Conservation (phyloP, 176 grass and related monocot species). For the Ensete ventricosum region DNA sequence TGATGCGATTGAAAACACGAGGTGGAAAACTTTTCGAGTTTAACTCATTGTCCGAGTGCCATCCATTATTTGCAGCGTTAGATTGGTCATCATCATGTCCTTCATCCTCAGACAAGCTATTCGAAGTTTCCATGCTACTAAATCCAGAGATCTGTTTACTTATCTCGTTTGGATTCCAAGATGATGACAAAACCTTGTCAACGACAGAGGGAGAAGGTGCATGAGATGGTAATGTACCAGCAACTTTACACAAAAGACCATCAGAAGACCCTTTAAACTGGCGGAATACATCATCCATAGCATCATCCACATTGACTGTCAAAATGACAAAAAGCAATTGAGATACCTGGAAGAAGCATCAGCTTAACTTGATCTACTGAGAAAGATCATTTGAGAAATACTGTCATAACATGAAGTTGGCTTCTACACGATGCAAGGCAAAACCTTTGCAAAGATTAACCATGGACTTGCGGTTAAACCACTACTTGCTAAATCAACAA, state of each 20-base stretch:
- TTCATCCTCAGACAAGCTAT: conserved; percentile 82
- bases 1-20: conserved; percentile 34
- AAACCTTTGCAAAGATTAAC: background rate
- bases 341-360: background rate
- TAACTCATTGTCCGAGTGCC: conserved; percentile 81
- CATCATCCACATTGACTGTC: conserved; percentile 85
- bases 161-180: conserved; percentile 58
- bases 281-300: conserved; percentile 84
- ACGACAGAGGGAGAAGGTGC: conserved; percentile 24
- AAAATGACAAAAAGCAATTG: conserved; percentile 7
- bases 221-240: conserved; percentile 34
- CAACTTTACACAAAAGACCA: conserved; percentile 43
- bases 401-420: background rate
- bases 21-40: conserved; percentile 46
- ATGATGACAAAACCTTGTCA: conserved; percentile 47
- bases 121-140: conserved; percentile 34
- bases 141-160: conserved; percentile 36
- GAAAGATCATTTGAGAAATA: background rate
- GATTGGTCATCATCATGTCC: conserved; percentile 44
- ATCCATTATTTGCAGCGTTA: conserved; percentile 42
- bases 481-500: background rate
- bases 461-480: background rate
- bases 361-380: background rate
- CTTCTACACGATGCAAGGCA: background rate
- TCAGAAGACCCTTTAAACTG: conserved; percentile 89